A percentile compares a stretch with the other conserved stretches of the same genome.
Conservation (phyloP, 192 early-diverging fungal species). For the Glomus cerebriforme region DNA sequence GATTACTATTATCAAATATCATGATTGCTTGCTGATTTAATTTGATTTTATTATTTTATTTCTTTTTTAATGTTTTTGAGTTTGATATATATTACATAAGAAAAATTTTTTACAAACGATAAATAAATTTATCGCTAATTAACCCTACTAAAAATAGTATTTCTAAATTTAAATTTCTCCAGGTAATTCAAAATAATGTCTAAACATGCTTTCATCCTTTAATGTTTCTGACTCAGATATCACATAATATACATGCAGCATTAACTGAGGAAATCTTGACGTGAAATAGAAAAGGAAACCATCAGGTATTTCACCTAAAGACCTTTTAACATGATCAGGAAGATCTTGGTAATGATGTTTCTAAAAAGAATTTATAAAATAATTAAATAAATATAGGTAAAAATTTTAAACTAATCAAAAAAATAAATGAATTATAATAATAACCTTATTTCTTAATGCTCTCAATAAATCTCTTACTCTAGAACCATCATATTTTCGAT, state of each 20-base stretch:
- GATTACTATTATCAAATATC: no score
- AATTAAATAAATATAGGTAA: slow-evolving; percentile 14
- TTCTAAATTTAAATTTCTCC: slow-evolving; percentile 28
- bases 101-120: no score
- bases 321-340: slow-evolving; percentile 68
- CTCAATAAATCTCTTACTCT: slow-evolving; percentile 86
- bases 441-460: slow-evolving; percentile 89
- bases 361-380: slow-evolving; percentile 41
- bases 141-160: background rate
- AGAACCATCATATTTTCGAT: slow-evolving; percentile 88
- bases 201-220: slow-evolving; percentile 65
- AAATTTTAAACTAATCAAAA: background rate
- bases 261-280: slow-evolving; percentile 82
- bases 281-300: slow-evolving; percentile 91
- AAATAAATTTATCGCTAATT: no score
- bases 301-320: slow-evolving; percentile 83
- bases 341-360: slow-evolving; percentile 98
- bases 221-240: slow-evolving; percentile 66
- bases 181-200: slow-evolving; percentile 62
- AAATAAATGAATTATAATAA: background rate
- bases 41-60: no score
- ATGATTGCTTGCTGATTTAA: no score
- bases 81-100: no score
- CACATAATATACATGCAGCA: slow-evolving; percentile 88
- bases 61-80: no score